phyloP scores from a whole-genome alignment of 805 yeast species.

The Wickerhamomyces xylosicus region DNA sequence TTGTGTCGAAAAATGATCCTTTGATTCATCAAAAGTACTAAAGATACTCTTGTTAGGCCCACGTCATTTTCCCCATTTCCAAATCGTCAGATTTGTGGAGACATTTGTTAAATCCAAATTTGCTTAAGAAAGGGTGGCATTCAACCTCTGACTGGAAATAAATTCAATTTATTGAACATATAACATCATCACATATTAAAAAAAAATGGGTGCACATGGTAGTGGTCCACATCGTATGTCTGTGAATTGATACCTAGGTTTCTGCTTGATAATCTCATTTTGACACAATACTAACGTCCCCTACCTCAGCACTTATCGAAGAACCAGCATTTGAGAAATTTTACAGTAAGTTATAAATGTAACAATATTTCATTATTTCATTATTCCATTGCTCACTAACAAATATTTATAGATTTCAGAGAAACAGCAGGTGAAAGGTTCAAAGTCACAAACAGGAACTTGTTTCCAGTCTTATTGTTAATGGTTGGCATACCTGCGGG shows the following conservation, averaged over 20 bases:
- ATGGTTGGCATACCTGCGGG: conserved; percentile 16
- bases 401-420: conserved; percentile 9
- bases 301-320: conserved; percentile 13
- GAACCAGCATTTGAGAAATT: conserved; percentile 18
- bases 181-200: too few relatives aligned
- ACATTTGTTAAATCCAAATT: too few relatives aligned
- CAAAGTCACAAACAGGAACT: conserved; percentile 14
- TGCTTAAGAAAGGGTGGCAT: too few relatives aligned
- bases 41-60: too few relatives aligned
- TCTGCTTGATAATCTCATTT: conserved; percentile 4
- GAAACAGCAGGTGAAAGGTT: conserved; percentile 16
- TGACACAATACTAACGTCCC: too few relatives aligned
- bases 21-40: too few relatives aligned
- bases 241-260: not conserved
- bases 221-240: not conserved
- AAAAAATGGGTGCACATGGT: too few relatives aligned
- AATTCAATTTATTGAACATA: too few relatives aligned
- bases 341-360: conserved; percentile 11
- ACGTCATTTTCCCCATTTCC: too few relatives aligned
- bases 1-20: too few relatives aligned
- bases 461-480: conserved; percentile 10
- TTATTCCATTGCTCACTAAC: conserved; percentile 2
- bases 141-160: too few relatives aligned
- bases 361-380: not conserved
- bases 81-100: too few relatives aligned